Conservation (phyloP, 345 rosid genomes). For the Trapa incisa region DNA sequence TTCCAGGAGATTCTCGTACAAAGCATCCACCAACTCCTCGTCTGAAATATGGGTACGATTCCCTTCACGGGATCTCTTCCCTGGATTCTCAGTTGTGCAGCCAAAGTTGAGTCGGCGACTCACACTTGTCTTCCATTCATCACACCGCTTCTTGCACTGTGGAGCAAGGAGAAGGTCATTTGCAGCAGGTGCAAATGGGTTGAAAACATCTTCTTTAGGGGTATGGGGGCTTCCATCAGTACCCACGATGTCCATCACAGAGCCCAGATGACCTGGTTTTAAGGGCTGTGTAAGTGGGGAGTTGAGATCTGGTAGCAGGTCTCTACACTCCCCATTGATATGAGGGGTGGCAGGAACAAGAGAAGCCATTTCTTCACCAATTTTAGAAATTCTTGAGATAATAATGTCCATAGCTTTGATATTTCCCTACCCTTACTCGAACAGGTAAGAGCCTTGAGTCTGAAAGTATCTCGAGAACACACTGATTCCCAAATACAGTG, state of each 20-base stretch:
- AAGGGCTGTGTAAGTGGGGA: conserved; percentile 21
- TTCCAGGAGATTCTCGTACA: conserved; percentile 41
- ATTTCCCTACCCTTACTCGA: background rate
- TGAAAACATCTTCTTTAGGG: conserved; percentile 36
- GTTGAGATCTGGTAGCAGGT: conserved; percentile 15
- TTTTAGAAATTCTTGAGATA: background rate
- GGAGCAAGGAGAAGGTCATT: conserved; percentile 32
- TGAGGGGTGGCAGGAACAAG: conserved; percentile 32
- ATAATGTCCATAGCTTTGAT: background rate
- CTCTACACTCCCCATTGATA: conserved; percentile 26
- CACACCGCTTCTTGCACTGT: conserved; percentile 20
- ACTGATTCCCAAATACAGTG: background rate
- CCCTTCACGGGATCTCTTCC: conserved; percentile 1
- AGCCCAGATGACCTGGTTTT: conserved; percentile 11
- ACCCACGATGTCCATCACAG: conserved; percentile 5
- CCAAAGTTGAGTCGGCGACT: conserved; percentile 29
- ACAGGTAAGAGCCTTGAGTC: background rate
- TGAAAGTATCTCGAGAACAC: background rate
- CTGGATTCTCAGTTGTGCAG: conserved; percentile 11
- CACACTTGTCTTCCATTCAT: conserved; percentile 24
- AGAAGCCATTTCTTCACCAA: conserved; percentile 5
- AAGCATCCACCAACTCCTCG: conserved; percentile 38
- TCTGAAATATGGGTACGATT: conserved; percentile 22
- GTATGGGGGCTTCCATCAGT: conserved; percentile 23
- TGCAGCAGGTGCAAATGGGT: conserved; percentile 40